phyloP scores from a whole-genome alignment of 73 alveolate species.

The Paramecium sonneborni region DNA sequence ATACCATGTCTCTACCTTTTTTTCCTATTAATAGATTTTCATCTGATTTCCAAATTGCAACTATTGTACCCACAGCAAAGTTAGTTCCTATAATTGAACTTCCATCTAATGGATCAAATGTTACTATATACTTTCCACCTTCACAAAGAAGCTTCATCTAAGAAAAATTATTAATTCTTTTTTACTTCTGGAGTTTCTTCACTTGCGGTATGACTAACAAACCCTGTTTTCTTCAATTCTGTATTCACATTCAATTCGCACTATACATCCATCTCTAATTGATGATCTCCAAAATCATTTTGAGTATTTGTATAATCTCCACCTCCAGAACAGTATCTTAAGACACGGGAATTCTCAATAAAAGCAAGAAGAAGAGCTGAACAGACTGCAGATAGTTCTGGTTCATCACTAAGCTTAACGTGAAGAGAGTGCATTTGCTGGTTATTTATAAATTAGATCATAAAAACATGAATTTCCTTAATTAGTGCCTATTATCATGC shows the following conservation, averaged over 20 bases:
- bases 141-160: conserved; percentile 47
- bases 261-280: conserved; percentile 33
- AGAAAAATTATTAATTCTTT: background rate
- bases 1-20: conserved; percentile 74
- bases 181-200: conserved; percentile 55
- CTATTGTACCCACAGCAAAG: conserved; percentile 79
- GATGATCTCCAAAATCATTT: conserved; percentile 54
- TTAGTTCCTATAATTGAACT: conserved; percentile 78
- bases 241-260: conserved; percentile 1
- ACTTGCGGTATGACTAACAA: conserved; percentile 26
- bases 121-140: conserved; percentile 72
- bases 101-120: conserved; percentile 87
- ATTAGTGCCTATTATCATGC: background rate
- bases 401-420: conserved; percentile 51
- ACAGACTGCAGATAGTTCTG: background rate
- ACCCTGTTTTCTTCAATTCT: conserved; percentile 24
- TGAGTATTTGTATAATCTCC: conserved; percentile 26
- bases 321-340: conserved; percentile 48
- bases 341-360: background rate
- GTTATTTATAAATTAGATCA: conserved; percentile 5
- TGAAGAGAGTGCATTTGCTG: conserved; percentile 28
- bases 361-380: conserved; percentile 24
- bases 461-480: background rate
- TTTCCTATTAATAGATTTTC: conserved; percentile 65
- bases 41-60: conserved; percentile 78